phyloP scores from a whole-genome alignment of 495 filamentous ascomycete species.

The Neurospora sp. region DNA sequence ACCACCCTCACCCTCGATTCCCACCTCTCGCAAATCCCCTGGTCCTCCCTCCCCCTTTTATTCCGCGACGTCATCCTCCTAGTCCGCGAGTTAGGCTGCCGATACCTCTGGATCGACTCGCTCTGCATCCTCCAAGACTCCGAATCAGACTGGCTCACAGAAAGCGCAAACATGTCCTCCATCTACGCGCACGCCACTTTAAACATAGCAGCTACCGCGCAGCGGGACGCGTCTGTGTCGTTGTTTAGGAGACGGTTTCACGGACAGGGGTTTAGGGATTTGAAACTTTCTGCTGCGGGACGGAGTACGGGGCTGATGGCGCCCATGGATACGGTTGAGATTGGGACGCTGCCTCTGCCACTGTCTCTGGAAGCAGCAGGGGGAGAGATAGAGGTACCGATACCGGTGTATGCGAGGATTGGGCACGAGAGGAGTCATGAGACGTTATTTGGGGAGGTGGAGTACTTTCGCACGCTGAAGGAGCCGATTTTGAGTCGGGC shows the following conservation, averaged over 20 bases:
- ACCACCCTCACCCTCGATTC: conserved; percentile 1
- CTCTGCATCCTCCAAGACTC: conserved; percentile 21
- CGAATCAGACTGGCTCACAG: conserved; percentile 5
- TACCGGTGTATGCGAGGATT: conserved; percentile 1
- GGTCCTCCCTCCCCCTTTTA: conserved; percentile 3
- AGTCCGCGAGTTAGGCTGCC: conserved; percentile 1
- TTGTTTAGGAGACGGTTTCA: conserved; percentile 15
- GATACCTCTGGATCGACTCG: conserved; percentile 28
- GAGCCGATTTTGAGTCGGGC: conserved; percentile 14
- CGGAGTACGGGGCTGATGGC: neutral
- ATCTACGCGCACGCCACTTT: neutral
- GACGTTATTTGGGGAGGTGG: conserved; percentile 9
- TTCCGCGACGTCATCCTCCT: conserved; percentile 6
- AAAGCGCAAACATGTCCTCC: neutral
- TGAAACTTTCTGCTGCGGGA: neutral
- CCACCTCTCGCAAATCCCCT: conserved; percentile 4
- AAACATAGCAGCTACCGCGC: neutral
- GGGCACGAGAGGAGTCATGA: conserved; percentile 12
- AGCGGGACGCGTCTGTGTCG: neutral
- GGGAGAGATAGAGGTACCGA: neutral
- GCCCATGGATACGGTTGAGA: conserved; percentile 11
- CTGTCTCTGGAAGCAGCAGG: neutral
- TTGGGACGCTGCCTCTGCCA: neutral
- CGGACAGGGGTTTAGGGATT: conserved; percentile 13
- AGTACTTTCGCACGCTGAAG: conserved; percentile 5